Percentiles rank a stretch among this genome's conserved stretches.
Conservation (phyloP, 441 rosid species). For the Pelargonium fulgidum region DNA sequence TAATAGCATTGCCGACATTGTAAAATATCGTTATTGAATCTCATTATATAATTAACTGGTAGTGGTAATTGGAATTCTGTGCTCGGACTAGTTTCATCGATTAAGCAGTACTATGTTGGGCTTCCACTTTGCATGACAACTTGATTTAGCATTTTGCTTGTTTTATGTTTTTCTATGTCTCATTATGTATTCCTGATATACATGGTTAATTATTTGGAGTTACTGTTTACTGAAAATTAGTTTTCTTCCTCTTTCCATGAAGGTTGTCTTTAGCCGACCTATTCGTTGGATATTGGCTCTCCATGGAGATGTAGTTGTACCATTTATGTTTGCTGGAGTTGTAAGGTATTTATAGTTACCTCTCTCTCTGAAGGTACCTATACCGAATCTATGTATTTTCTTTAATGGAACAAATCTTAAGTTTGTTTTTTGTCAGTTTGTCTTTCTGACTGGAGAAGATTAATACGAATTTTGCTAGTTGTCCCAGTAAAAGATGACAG, state of each 20-base stretch:
- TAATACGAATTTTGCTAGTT: too few species aligned
- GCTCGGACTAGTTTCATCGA: neutral
- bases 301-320: slow-evolving; percentile 77
- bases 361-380: slow-evolving; percentile 5
- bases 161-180: neutral
- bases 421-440: too few species aligned
- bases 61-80: neutral
- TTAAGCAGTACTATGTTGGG: neutral
- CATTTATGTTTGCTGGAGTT: slow-evolving; percentile 80
- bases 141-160: neutral
- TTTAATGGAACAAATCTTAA: too few species aligned
- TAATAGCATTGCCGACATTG: neutral
- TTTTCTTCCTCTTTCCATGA: slow-evolving; percentile 16
- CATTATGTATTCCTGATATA: neutral
- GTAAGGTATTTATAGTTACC: slow-evolving; percentile 48
- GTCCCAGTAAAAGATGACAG: too few species aligned
- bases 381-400: too few species aligned
- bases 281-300: slow-evolving; percentile 94
- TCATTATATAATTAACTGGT: neutral
- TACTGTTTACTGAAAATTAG: neutral
- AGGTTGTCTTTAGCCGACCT: slow-evolving; percentile 90
- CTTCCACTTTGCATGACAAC: neutral
- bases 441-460: too few species aligned
- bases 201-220: neutral
- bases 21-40: neutral